phyloP scores from a whole-genome alignment of 345 rosid genomes.

The Rhodomyrtus tomentosa region DNA sequence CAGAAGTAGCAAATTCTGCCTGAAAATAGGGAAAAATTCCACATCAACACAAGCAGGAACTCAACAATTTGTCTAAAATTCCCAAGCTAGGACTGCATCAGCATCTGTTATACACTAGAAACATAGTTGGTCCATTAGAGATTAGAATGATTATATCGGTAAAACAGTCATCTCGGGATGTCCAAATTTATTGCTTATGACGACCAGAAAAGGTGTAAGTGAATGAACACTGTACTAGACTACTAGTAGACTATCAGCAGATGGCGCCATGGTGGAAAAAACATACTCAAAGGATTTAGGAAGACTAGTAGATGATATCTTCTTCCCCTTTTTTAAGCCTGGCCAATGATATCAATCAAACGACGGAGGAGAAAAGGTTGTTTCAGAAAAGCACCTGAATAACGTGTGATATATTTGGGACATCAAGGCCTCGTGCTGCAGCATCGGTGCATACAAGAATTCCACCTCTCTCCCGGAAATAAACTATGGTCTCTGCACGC shows the following conservation, averaged over 20 bases:
- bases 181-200: neutral
- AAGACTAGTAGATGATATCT: neutral
- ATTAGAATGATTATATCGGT: neutral
- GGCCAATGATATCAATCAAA: neutral
- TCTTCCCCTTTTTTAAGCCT: neutral
- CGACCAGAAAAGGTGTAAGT: neutral
- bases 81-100: neutral
- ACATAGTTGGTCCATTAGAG: neutral
- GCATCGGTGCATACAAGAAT: slow-evolving; percentile 95
- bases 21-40: slow-evolving; percentile 20
- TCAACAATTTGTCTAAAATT: neutral
- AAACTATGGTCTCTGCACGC: slow-evolving; percentile 50
- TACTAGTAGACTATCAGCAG: neutral
- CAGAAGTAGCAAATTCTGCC: slow-evolving; percentile 95
- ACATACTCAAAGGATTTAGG: neutral
- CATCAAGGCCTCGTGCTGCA: slow-evolving; percentile 95
- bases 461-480: slow-evolving; percentile 75
- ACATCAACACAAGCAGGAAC: neutral
- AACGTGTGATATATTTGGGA: slow-evolving; percentile 82
- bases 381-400: slow-evolving; percentile 51
- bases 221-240: neutral
- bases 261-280: neutral
- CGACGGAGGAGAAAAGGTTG: neutral
- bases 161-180: neutral
- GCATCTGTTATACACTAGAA: neutral